A percentile compares a stretch with the other conserved stretches of the same genome.
Conservation (phyloP, 2,329 filamentous ascomycete genomes). For the Neocatenulostroma microsporum region DNA sequence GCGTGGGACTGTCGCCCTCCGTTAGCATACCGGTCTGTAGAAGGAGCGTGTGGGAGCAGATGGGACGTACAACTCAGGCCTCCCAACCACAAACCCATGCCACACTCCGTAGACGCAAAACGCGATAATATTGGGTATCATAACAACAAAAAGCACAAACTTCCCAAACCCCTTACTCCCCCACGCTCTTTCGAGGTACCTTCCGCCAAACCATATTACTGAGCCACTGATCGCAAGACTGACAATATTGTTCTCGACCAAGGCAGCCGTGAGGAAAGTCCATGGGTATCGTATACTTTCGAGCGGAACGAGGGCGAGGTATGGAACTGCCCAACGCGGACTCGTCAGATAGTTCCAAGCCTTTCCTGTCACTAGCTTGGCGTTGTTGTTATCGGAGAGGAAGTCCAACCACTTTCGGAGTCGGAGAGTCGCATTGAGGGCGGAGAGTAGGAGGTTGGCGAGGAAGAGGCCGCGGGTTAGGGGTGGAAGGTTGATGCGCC, state of each 20-base stretch:
- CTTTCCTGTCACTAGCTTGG: constrained; percentile 16
- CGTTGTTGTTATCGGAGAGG: constrained; percentile 21
- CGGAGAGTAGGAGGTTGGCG: constrained; percentile 65
- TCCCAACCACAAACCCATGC: constrained; percentile 59
- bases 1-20: constrained; percentile 51
- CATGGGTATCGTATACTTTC: constrained; percentile 82
- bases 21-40: background rate
- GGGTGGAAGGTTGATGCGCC: constrained; percentile 88
- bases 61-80: constrained; percentile 60
- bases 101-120: constrained; percentile 68
- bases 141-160: constrained; percentile 67
- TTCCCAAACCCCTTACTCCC: constrained; percentile 85
- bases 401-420: constrained; percentile 55
- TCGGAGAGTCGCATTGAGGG: constrained; percentile 72
- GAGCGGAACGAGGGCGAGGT: constrained; percentile 78
- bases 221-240: constrained; percentile 68
- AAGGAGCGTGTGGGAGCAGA: too few species aligned
- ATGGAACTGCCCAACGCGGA: constrained; percentile 50
- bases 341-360: constrained; percentile 29
- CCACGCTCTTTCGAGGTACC: constrained; percentile 95
- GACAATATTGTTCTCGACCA: constrained; percentile 90
- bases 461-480: constrained; percentile 77
- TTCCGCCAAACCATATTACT: constrained; percentile 83
- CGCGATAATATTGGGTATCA: constrained; percentile 72
- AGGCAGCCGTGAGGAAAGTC: constrained; percentile 77